These are phyloP conservation scores for Daucus carota DNA, from an alignment of 129 eudicot genomes.

Conservation along the genomic window DNA sequence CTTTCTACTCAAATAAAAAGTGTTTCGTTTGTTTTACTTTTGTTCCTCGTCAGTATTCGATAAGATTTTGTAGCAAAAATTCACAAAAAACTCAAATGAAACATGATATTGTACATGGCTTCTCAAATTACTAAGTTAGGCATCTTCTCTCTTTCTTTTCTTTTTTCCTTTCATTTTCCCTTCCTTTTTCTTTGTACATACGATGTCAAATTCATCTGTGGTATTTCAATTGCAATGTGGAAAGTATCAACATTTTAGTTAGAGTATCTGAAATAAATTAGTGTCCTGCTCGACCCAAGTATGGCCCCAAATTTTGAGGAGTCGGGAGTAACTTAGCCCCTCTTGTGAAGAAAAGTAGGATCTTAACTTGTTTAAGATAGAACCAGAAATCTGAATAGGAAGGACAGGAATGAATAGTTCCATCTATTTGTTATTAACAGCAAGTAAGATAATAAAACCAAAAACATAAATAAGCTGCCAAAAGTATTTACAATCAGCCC, in stretches of 20 bases:
- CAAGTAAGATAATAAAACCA: not conserved
- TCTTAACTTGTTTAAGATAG: not conserved
- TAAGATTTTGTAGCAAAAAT: not conserved
- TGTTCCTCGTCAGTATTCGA: not conserved
- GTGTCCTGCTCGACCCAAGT: not conserved
- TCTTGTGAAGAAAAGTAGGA: not conserved
- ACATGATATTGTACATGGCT: not conserved
- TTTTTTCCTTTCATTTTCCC: not conserved
- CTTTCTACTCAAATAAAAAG: no score
- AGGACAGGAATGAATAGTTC: not conserved
- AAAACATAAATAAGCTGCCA: not conserved
- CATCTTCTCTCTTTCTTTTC: not conserved
- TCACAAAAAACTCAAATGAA: not conserved
- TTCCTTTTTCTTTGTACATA: not conserved
- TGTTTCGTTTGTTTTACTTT: no score
- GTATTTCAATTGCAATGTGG: not conserved
- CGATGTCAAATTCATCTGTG: not conserved
- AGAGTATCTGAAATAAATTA: not conserved
- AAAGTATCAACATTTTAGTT: not conserved
- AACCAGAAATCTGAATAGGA: not conserved
- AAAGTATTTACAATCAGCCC: not conserved
- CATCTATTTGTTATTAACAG: not conserved
- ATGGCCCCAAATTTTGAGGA: not conserved
- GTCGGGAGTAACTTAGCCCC: not conserved
- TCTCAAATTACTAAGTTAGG: not conserved